Evolutionary conservation across 2,329 filamentous ascomycete species (phyloP), one percentile per base, ranked within the genome.

Genomic region (Thelonectria blattea): DNA sequence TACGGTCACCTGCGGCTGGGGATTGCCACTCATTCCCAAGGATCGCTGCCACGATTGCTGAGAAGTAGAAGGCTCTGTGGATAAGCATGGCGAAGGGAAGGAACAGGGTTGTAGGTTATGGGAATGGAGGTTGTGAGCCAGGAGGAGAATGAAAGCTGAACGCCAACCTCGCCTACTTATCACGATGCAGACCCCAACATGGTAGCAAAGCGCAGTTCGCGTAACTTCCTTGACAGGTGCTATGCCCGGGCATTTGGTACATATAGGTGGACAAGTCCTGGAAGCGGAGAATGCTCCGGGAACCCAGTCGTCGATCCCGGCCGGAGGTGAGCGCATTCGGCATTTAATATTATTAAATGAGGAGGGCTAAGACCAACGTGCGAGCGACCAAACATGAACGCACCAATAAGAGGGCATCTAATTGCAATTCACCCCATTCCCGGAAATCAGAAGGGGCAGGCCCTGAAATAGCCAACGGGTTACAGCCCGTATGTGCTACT

Each of bases 1-100:
- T 27, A 68, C 66, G 66, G 24, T 68, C 66, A 1, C 43, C 39
- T 1, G 57, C 22, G 3, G 56, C 42, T 5, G 66, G 66, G 5
- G 62, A 55, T 10, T 45, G 50, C 62, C 65, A 68, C 1, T 66
- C 62, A 59, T 68, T 60, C 2, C 51, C 59, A n/a, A 62, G 56
- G 24, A 54, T 66, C 18, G 57, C 64, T 34, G 63, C 56, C 27
- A 62, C 39, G 9, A 62, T 65, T 1, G 58, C 48, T 3, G 65
- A 66, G 11, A 53, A 46, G 39, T 67, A 30, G 24, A 67, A 50
- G 2, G 55, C 57, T 17, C 62, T 37, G 47, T 60, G 61, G n/a
- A 64, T 65, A 11, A 68, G 41, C 66, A 68, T 68, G 5, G 17
- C 62, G 4, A 43, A 11, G 27, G 20, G 18, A 37, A 5, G 3